Percentiles rank a stretch among this genome's conserved stretches.
These are phyloP conservation scores for Teunomyces barrocoloradensis DNA, from an alignment of 805 yeast genomes.

Conservation along the genomic window DNA sequence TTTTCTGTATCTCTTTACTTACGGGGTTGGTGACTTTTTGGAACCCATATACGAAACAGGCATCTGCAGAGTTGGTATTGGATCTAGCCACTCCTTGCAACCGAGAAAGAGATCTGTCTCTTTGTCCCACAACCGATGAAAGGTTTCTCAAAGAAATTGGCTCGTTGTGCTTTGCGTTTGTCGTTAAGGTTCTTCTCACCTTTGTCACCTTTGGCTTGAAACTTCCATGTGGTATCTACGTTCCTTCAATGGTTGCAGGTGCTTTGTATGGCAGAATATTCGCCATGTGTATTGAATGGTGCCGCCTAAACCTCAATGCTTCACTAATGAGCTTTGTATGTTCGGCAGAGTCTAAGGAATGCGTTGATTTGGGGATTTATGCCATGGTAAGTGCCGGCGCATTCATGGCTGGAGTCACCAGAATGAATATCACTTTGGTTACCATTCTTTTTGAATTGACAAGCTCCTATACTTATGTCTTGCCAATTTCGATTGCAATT, in stretches of 20 bases:
- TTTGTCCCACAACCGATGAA: slow-evolving; percentile 26
- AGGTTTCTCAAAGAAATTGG: slow-evolving; percentile 30
- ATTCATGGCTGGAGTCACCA: slow-evolving; percentile 55
- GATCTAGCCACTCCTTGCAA: slow-evolving; percentile 52
- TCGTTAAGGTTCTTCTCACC: slow-evolving; percentile 46
- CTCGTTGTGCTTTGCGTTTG: slow-evolving; percentile 39
- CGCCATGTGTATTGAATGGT: slow-evolving; percentile 43
- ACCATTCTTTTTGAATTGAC: slow-evolving; percentile 54
- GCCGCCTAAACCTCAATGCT: slow-evolving; percentile 17
- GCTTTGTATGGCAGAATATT: slow-evolving; percentile 56
- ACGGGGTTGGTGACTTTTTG: slow-evolving; percentile 49
- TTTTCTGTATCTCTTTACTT: slow-evolving; percentile 39
- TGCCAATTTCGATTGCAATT: slow-evolving; percentile 55
- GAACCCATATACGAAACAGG: slow-evolving; percentile 48
- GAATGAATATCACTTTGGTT: slow-evolving; percentile 54
- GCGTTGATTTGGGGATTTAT: slow-evolving; percentile 50
- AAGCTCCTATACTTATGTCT: slow-evolving; percentile 53
- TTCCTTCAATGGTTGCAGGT: slow-evolving; percentile 64
- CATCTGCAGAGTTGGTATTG: slow-evolving; percentile 48
- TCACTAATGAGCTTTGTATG: slow-evolving; percentile 14
- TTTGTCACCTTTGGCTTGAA: slow-evolving; percentile 56
- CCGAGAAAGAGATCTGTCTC: slow-evolving; percentile 20
- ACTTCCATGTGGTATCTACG: slow-evolving; percentile 59
- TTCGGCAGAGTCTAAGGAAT: slow-evolving; percentile 11
- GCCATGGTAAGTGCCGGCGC: slow-evolving; percentile 57